Evolutionary conservation across 2,329 filamentous ascomycete species (phyloP), one percentile per base, ranked within the genome.

Genomic region (Sarocladium strictum): DNA sequence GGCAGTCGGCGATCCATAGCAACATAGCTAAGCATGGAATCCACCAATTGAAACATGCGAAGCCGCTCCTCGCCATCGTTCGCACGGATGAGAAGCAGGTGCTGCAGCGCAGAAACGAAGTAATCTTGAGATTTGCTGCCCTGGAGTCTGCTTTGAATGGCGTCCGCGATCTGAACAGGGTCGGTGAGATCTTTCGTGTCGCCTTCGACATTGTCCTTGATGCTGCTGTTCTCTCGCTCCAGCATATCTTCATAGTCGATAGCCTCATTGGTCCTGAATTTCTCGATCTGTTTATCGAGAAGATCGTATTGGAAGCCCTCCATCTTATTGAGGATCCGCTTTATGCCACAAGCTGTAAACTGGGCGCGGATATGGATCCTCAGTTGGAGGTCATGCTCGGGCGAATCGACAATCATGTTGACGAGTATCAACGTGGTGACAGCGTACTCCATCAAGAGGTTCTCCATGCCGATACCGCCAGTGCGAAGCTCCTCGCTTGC

Each of bases 231-330:
- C 72, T 97, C 94, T 58, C 86, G 82, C 70, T 97, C 93, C 47
- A 97, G 83, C 71, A 97, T 87, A 69, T 97, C 94, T 74, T 99
- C 94, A 68, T 97, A 97, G 74, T 99, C 94, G 68, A 97, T 96
- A 54, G 90, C 91, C 72, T 97, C 93, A 67, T 97, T 97, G 59
- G 87, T 86, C 56, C 90, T 85, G 76, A 94, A 99, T 54, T 86
- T 85, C 69, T 97, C 93, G 64, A 97, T 88, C 74, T 99, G 94
- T 78, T 97, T 97, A 78, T 97, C 93, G 62, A 99, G 94, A 63
- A 95, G 83, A 63, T 99, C 94, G 74, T 97, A 99, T 70, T 97
- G 92, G 76, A 99, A 97, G 41, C 84, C 89, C 71, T 96, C 92
- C 94, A 97, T 97, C 80, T 97, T 99, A 61, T 80, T 87, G 71